These are phyloP conservation scores for Talaromyces sp. DNA, from an alignment of 2,329 filamentous ascomycete genomes.

Conservation along the genomic window DNA sequence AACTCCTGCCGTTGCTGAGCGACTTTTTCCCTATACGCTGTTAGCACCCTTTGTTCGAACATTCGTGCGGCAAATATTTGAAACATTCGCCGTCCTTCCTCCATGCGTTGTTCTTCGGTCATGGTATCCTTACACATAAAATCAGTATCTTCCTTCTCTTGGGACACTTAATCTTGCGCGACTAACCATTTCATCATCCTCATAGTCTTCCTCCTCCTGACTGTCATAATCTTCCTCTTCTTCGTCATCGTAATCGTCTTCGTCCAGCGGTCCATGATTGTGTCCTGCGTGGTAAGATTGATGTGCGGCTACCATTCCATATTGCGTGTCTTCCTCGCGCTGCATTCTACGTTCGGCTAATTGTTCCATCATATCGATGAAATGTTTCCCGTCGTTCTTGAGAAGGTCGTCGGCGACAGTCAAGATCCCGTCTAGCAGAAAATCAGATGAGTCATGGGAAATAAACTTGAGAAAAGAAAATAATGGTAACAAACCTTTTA, in stretches of 20 bases:
- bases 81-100: slow-evolving; percentile 97
- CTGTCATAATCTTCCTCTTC: slow-evolving; percentile 71
- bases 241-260: slow-evolving; percentile 68
- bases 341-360: slow-evolving; percentile 96
- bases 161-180: slow-evolving; percentile 14
- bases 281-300: slow-evolving; percentile 64
- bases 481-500: slow-evolving; percentile 64
- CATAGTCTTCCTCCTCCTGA: slow-evolving; percentile 62
- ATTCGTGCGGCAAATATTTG: slow-evolving; percentile 98
- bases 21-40: slow-evolving; percentile 97
- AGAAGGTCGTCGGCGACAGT: slow-evolving; percentile 97
- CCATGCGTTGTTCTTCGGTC: slow-evolving; percentile 98
- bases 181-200: slow-evolving; percentile 62
- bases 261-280: slow-evolving; percentile 71
- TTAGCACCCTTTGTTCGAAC: slow-evolving; percentile 96
- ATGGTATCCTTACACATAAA: slow-evolving; percentile 68
- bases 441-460: neutral
- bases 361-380: slow-evolving; percentile 99
- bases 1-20: slow-evolving; percentile 87
- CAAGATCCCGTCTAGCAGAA: slow-evolving; percentile 74
- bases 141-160: slow-evolving; percentile 31
- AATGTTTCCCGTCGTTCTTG: slow-evolving; percentile 98
- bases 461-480: slow-evolving; percentile 30
- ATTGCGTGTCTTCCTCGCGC: slow-evolving; percentile 83
- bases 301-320: slow-evolving; percentile 59